phyloP scores from a whole-genome alignment of 108 stramenopile species.

The Fragilaria crotonensis region DNA sequence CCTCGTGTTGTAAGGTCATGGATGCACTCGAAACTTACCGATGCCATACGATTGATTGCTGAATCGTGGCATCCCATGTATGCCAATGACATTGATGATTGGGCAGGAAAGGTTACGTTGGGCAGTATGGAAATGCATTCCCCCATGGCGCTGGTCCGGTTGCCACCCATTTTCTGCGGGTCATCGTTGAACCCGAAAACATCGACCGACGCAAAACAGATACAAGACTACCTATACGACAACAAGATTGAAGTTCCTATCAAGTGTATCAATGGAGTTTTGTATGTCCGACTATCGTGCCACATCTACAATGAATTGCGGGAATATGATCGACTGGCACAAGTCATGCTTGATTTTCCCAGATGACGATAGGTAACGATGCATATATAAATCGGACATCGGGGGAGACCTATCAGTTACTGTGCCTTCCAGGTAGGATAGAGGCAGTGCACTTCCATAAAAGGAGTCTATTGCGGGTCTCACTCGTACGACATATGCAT shows the following conservation, averaged over 20 bases:
- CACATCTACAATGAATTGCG: conserved; percentile 58
- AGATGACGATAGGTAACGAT: background rate
- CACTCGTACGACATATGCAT: too few species aligned
- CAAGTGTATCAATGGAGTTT: conserved; percentile 50
- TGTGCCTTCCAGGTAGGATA: too few species aligned
- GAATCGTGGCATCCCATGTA: conserved; percentile 45
- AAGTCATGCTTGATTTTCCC: conserved; percentile 6
- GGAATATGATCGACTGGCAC: conserved; percentile 45
- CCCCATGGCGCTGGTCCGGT: conserved; percentile 56
- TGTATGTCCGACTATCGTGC: conserved; percentile 54
- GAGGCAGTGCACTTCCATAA: too few species aligned
- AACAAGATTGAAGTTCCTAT: conserved; percentile 53
- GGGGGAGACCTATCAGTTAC: too few species aligned
- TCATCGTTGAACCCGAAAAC: conserved; percentile 16
- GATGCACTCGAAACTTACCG: conserved; percentile 24
- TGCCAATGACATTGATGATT: conserved; percentile 10
- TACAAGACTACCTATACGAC: conserved; percentile 59
- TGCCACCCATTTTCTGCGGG: conserved; percentile 19
- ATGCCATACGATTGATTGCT: conserved; percentile 35
- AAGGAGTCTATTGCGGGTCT: too few species aligned
- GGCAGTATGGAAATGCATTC: conserved; percentile 39
- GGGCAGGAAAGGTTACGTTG: conserved; percentile 25
- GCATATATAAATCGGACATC: background rate
- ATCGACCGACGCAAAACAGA: conserved; percentile 49
- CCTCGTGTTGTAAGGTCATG: conserved; percentile 14